These are phyloP conservation scores for Nitzschia palea DNA, from an alignment of 108 stramenopile genomes.

Conservation along the genomic window DNA sequence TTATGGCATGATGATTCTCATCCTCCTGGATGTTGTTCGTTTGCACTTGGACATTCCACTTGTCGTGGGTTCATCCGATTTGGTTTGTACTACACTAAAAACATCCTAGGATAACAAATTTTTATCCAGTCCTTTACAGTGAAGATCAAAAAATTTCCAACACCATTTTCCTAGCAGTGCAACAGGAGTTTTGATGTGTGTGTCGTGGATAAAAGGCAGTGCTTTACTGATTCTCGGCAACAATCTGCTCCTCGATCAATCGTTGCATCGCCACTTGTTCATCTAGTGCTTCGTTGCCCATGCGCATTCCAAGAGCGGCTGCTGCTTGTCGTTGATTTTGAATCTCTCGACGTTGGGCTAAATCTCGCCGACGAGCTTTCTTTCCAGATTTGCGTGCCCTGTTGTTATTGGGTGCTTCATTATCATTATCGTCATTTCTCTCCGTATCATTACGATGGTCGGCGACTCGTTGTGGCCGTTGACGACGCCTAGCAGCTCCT, in stretches of 20 bases:
- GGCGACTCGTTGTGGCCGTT: background rate
- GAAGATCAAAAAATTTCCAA: no score
- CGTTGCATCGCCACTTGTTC: slow-evolving; percentile 45
- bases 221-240: slow-evolving; percentile 17
- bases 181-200: no score
- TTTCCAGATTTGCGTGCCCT: slow-evolving; percentile 59
- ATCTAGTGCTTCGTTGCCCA: slow-evolving; percentile 28
- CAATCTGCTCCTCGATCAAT: slow-evolving; percentile 50
- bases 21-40: slow-evolving; percentile 89
- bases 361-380: slow-evolving; percentile 58
- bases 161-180: no score
- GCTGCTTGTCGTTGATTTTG: slow-evolving; percentile 76
- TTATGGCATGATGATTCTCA: slow-evolving; percentile 93
- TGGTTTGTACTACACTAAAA: slow-evolving; percentile 25
- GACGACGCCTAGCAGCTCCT: background rate
- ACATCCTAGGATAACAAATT: background rate
- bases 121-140: no score
- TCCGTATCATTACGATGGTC: slow-evolving; percentile 16
- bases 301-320: slow-evolving; percentile 66
- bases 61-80: slow-evolving; percentile 49
- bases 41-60: slow-evolving; percentile 83
- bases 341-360: slow-evolving; percentile 67
- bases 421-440: slow-evolving; percentile 11
- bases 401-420: slow-evolving; percentile 17
- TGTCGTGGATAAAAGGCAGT: no score